A percentile compares a stretch with the other conserved stretches of the same genome.
Evolutionary conservation across 305 asterid species (phyloP).

Genomic region (Fraxinus platypoda): DNA sequence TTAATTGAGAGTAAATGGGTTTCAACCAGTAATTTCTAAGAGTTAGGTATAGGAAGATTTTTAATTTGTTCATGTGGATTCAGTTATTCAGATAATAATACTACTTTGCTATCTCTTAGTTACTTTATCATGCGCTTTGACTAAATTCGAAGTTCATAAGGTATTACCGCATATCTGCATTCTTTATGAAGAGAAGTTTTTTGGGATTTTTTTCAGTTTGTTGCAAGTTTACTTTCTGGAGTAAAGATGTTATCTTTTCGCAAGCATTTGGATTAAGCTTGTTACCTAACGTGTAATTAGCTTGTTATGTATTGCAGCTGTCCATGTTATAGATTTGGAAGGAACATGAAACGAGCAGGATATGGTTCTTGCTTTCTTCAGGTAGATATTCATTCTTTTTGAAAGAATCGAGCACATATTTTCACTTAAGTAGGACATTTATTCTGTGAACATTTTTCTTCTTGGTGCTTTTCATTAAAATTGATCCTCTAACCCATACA

Average conservation of each 20-base stretch:
- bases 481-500: neutral
- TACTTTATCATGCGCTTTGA: neutral
- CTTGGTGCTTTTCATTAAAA: neutral
- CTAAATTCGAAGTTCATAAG: neutral
- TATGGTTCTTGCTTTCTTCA: constrained; percentile 80
- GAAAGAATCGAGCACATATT: neutral
- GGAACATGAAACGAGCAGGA: constrained; percentile 93
- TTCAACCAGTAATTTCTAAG: neutral
- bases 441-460: neutral
- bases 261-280: neutral
- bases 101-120: neutral
- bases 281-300: constrained; percentile 21
- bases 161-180: neutral
- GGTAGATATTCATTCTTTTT: constrained; percentile 38
- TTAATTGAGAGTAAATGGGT: neutral
- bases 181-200: neutral
- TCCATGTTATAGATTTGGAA: constrained; percentile 93
- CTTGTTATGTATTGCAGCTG: constrained; percentile 59
- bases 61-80: neutral
- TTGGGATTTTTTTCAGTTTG: neutral
- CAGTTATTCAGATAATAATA: neutral
- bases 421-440: neutral
- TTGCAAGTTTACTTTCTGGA: neutral
- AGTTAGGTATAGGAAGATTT: neutral
- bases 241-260: constrained; percentile 1